Evolutionary conservation across 2,329 filamentous ascomycete species (phyloP), one percentile per base, ranked within the genome.

Genomic region (Botrytis fabae): DNA sequence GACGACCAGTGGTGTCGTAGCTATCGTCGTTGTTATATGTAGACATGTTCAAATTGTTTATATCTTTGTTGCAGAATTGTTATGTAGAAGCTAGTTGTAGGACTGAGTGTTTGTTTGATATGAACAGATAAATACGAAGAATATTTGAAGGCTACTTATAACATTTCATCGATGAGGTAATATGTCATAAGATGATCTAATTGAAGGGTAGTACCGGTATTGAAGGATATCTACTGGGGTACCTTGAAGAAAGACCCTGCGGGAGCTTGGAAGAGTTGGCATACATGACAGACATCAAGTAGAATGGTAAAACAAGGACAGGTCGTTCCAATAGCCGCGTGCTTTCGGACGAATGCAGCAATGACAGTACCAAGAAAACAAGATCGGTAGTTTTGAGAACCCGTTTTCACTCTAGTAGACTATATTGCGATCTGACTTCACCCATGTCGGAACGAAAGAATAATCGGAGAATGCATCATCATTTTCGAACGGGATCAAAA

Each of bases 11-110:
- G 7, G 65, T 32, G 38, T 60, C 63, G 35, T 71, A 65, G 20
- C 25, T 44, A 63, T 64, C 69, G 70, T 78, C 74, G 74, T 79
- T 78, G 71, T 79, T 77, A 77, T 80, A 81, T 75, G 75, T 78
- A 77, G 79, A 81, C 79, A 81, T 81, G 73, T 74, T 79, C 74
- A 73, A 57, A 57, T 66, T 70, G 7, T 54, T 54, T 71, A 62
- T 40, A 64, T 59, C 62, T 59, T 48, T 28, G 10, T 32, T 57
- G n/a, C 9, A 2, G 5, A 25, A 14, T 32, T 12, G 32, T 69
- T 69, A 32, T 57, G 38, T 28, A 9, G 8, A 12, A 44, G 40
- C 9, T 25, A 6, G 8, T n/a, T 7, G 60, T 35, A 16, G 38
- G 28, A 46, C 22, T 62, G 12, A 38, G 22, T 44, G 20, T 42